phyloP scores from a whole-genome alignment of 2,329 filamentous ascomycete genomes.

The Teratosphaeria gauchensis region DNA sequence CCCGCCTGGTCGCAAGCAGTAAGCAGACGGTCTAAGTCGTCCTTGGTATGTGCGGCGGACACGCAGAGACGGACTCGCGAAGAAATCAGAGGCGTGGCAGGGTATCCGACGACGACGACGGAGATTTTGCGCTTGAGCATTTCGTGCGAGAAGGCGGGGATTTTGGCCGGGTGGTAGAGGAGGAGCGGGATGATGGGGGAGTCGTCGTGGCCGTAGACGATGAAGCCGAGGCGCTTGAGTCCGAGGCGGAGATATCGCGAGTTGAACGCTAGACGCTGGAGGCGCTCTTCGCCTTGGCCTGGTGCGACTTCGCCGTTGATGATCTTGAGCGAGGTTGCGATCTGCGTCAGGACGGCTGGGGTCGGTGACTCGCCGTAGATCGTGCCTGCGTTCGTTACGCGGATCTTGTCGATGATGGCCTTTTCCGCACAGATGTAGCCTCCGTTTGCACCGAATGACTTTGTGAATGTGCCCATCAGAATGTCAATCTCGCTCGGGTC shows the following conservation, averaged over 20 bases:
- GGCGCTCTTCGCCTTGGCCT: constrained; percentile 87
- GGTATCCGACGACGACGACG: constrained; percentile 93
- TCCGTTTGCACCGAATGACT: constrained; percentile 96
- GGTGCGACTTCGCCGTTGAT: constrained; percentile 81
- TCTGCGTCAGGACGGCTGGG: constrained; percentile 84
- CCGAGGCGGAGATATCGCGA: constrained; percentile 95
- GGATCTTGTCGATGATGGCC: constrained; percentile 83
- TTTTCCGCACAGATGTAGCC: constrained; percentile 90
- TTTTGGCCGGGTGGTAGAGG: constrained; percentile 97
- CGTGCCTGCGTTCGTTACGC: constrained; percentile 74
- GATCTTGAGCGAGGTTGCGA: constrained; percentile 73
- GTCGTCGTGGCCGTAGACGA: constrained; percentile 95
- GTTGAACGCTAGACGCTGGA: constrained; percentile 96
- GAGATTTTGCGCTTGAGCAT: constrained; percentile 98
- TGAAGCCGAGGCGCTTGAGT: constrained; percentile 91
- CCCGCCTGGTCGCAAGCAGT: constrained; percentile 87
- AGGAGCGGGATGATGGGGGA: constrained; percentile 92
- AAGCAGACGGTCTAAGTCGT: constrained; percentile 85
- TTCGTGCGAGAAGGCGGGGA: constrained; percentile 95
- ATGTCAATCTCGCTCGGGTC: constrained; percentile 84
- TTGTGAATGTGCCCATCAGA: constrained; percentile 95
- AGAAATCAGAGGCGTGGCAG: constrained; percentile 87
- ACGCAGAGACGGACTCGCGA: constrained; percentile 94
- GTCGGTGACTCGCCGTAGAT: constrained; percentile 80
- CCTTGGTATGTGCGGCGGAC: constrained; percentile 93